These are phyloP conservation scores for Colletotrichum tropicale DNA, from an alignment of 2,329 filamentous ascomycete genomes.

Conservation along the genomic window DNA sequence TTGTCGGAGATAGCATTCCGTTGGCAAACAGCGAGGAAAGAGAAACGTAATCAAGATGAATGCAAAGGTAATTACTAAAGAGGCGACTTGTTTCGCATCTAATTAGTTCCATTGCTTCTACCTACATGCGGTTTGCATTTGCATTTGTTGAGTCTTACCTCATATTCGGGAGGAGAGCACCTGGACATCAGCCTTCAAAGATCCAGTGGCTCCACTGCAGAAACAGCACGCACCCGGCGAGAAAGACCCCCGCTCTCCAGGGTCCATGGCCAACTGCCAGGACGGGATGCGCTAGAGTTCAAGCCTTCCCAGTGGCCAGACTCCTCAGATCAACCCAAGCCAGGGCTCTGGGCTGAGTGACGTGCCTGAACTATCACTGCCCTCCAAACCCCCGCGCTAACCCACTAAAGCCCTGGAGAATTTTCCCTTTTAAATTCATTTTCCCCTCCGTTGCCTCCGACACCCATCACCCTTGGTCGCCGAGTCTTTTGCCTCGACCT, in stretches of 20 bases:
- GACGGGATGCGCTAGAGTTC: not conserved
- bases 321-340: not conserved
- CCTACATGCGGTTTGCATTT: not conserved
- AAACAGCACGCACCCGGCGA: not conserved
- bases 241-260: conserved; percentile 10
- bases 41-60: not conserved
- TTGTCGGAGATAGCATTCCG: not conserved
- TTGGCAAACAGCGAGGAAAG: not conserved
- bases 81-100: not conserved
- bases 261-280: conserved; percentile 9
- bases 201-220: not conserved
- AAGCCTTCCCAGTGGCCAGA: not conserved
- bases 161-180: not conserved
- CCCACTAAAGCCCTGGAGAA: conserved; percentile 24
- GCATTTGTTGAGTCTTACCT: not conserved
- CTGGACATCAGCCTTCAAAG: not conserved
- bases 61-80: not conserved
- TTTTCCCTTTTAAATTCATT: conserved; percentile 23
- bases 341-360: conserved; percentile 12
- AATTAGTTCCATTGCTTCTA: not conserved
- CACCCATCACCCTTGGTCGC: not conserved
- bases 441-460: conserved; percentile 17
- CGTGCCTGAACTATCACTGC: conserved; percentile 15
- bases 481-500: not conserved
- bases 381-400: conserved; percentile 22